Evolutionary conservation across 108 stramenopile genomes (phyloP).

Genomic region (Nitzschia palea): DNA sequence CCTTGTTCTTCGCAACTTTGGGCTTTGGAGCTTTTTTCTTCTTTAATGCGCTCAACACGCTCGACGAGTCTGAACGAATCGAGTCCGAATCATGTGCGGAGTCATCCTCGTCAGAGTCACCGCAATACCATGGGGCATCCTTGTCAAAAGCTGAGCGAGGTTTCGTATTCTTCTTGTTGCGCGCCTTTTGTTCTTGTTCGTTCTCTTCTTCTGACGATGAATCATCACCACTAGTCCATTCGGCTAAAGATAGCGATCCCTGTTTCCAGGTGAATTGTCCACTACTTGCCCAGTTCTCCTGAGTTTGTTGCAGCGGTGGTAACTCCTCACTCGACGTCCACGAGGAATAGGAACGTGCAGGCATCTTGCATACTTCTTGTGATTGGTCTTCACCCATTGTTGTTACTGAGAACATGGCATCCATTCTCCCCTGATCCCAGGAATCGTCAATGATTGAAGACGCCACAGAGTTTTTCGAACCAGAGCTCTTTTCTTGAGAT

Average conservation of each 20-base stretch:
- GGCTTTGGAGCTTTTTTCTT: neutral
- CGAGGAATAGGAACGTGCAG: neutral
- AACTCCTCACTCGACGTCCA: slow-evolving; percentile 2
- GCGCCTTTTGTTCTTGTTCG: neutral
- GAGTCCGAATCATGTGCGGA: neutral
- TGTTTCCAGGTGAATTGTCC: neutral
- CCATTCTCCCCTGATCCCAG: neutral
- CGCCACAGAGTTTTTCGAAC: neutral
- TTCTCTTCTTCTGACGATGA: neutral
- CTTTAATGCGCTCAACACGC: slow-evolving; percentile 18
- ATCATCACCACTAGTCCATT: slow-evolving; percentile 17
- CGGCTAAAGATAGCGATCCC: neutral
- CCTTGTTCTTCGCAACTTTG: neutral
- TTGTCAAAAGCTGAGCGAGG: slow-evolving; percentile 28
- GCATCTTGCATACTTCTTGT: neutral
- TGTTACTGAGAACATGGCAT: neutral
- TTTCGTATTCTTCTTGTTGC: neutral
- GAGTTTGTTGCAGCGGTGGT: neutral
- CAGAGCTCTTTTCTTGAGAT: neutral
- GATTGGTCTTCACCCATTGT: neutral
- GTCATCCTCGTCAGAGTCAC: neutral
- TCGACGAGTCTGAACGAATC: slow-evolving; percentile 23
- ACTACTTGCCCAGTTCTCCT: slow-evolving; percentile 1
- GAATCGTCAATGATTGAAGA: neutral
- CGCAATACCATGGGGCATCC: slow-evolving; percentile 30